These are phyloP conservation scores for Daldinia childiae DNA, from an alignment of 495 filamentous ascomycete genomes.

Conservation along the genomic window DNA sequence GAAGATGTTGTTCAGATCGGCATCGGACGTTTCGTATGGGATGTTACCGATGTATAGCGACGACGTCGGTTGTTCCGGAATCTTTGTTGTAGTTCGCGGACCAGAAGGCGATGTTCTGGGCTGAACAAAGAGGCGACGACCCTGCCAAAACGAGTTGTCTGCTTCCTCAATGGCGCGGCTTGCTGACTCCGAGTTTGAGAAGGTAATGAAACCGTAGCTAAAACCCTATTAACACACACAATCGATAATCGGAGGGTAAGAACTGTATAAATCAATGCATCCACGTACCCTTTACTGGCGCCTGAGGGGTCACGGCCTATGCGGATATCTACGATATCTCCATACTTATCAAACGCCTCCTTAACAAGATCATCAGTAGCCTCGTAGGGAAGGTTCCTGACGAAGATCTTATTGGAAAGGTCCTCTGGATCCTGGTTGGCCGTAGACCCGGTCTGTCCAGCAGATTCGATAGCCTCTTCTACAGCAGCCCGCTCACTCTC, in stretches of 20 bases:
- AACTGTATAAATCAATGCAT: neutral
- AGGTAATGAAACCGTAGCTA: conserved; percentile 85
- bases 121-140: conserved; percentile 73
- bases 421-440: neutral
- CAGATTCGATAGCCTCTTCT: no score
- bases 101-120: conserved; percentile 45
- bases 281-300: conserved; percentile 85
- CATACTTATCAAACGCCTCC: conserved; percentile 72
- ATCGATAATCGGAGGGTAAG: neutral
- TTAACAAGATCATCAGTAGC: conserved; percentile 75
- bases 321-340: conserved; percentile 61
- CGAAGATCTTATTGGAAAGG: conserved; percentile 60
- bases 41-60: conserved; percentile 91
- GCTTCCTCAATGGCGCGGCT: conserved; percentile 68
- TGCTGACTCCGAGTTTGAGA: conserved; percentile 64
- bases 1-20: conserved; percentile 86
- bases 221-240: conserved; percentile 38
- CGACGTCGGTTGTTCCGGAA: conserved; percentile 57
- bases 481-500: conserved; percentile 5
- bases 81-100: neutral
- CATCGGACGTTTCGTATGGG: conserved; percentile 87
- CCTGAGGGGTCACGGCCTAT: conserved; percentile 77
- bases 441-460: no score
- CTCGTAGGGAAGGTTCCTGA: conserved; percentile 91
- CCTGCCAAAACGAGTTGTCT: conserved; percentile 78